Conservation (phyloP, 2,329 filamentous ascomycete genomes). For the Sordariomycetes sp. region DNA sequence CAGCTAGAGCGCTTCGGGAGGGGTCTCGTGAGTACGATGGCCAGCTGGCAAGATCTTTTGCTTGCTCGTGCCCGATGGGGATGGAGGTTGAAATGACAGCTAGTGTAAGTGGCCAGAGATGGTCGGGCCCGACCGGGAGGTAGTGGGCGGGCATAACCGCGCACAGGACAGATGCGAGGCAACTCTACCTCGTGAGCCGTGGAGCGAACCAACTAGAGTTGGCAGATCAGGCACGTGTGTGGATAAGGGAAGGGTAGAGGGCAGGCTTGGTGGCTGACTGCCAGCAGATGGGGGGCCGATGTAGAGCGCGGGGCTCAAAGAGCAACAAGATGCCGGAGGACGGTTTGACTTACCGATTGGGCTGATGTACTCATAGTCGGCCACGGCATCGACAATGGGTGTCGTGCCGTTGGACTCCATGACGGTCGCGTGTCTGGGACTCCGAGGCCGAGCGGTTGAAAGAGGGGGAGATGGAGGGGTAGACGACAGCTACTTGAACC, state of each 20-base stretch:
- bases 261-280: too few relatives aligned
- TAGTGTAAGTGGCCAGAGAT: neutral
- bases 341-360: constrained; percentile 42
- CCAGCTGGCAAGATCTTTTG: neutral
- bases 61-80: neutral
- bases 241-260: constrained; percentile 29
- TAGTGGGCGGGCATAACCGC: too few relatives aligned
- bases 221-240: constrained; percentile 34
- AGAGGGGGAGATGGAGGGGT: neutral
- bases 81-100: neutral
- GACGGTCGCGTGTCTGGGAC: constrained; percentile 7
- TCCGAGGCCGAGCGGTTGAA: neutral
- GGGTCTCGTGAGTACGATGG: neutral
- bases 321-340: neutral
- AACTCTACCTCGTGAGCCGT: neutral
- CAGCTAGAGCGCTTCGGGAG: neutral
- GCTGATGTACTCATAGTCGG: constrained; percentile 34
- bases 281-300: too few relatives aligned
- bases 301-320: too few relatives aligned
- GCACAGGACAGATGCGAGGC: constrained; percentile 1
- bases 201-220: constrained; percentile 32
- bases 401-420: constrained; percentile 33
- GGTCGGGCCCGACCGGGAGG: too few relatives aligned
- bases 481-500: too few relatives aligned
- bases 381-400: constrained; percentile 35